Percentiles rank a stretch among this genome's conserved stretches.
phyloP scores from a whole-genome alignment of 345 rosid species.

The Pugionium cornutum region DNA sequence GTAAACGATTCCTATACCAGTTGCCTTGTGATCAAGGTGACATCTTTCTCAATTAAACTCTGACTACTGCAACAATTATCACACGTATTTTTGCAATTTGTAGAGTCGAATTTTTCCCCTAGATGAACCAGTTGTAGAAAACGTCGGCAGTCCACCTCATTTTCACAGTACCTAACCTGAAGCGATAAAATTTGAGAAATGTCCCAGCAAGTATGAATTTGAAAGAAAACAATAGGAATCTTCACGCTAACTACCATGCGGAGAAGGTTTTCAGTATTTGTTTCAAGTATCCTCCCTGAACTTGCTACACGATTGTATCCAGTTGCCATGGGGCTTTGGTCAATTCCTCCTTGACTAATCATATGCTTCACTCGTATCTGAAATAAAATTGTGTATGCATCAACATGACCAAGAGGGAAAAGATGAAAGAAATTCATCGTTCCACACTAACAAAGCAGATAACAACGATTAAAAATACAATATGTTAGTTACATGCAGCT shows the following conservation, averaged over 20 bases:
- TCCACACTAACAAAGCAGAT: conserved; percentile 1
- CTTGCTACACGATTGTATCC: conserved; percentile 63
- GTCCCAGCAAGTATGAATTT: conserved; percentile 14
- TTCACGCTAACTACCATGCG: conserved; percentile 63
- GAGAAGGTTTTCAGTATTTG: conserved; percentile 84
- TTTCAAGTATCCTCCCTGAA: conserved; percentile 81
- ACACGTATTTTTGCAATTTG: conserved; percentile 77
- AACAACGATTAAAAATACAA: conserved; percentile 19
- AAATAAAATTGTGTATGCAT: conserved; percentile 35
- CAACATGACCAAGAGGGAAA: conserved; percentile 16
- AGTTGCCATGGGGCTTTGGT: conserved; percentile 67
- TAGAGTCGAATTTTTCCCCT: conserved; percentile 81
- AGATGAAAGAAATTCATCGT: conserved; percentile 2
- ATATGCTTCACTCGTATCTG: conserved; percentile 95
- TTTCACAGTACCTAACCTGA: conserved; percentile 95
- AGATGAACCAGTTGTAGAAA: conserved; percentile 85
- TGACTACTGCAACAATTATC: conserved; percentile 79
- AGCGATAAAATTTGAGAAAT: conserved; percentile 33
- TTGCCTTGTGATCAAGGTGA: conserved; percentile 76
- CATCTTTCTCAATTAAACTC: conserved; percentile 78
- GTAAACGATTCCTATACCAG: conserved; percentile 52
- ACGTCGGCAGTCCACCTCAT: conserved; percentile 94
- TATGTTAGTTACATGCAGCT: conserved; percentile 38
- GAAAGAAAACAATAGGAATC: conserved; percentile 7
- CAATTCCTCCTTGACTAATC: conserved; percentile 83